Conservation (phyloP, 2,329 filamentous ascomycete genomes). For the Lasiodiplodia theobromae region DNA sequence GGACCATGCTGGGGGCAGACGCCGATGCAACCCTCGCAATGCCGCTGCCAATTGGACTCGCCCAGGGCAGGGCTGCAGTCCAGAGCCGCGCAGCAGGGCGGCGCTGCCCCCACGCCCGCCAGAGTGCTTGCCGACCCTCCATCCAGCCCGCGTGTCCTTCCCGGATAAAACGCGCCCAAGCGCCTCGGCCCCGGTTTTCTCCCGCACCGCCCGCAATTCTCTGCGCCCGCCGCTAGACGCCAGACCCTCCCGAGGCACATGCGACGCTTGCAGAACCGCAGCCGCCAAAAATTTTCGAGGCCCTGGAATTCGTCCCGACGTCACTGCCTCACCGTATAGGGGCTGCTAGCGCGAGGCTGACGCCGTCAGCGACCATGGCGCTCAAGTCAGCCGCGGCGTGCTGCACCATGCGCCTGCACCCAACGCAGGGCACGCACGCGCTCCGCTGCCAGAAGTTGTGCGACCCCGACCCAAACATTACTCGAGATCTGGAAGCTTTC, state of each 20-base stretch:
- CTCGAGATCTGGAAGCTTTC: conserved; percentile 12
- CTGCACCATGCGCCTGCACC: conserved; percentile 2
- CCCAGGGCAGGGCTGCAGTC: not conserved
- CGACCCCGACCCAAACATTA: conserved; percentile 22
- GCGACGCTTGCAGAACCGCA: not conserved
- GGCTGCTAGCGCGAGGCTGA: not conserved
- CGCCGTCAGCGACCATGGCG: not conserved
- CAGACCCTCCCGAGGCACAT: conserved; percentile 17
- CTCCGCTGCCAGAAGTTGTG: conserved; percentile 2
- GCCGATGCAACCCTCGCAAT: conserved; percentile 1
- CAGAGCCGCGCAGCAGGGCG: conserved; percentile 11
- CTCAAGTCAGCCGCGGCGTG: not conserved
- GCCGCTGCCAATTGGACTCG: not conserved
- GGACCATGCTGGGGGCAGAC: not conserved
- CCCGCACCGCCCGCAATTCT: conserved; percentile 18
- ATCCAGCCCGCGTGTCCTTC: not conserved
- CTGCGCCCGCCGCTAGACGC: conserved; percentile 2
- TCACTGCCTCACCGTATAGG: conserved; percentile 2
- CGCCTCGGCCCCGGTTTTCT: conserved; percentile 24
- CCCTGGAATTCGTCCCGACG: not conserved
- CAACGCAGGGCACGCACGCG: not conserved
- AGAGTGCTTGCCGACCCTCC: not conserved
- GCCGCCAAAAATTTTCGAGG: not conserved
- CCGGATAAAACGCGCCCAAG: conserved; percentile 4
- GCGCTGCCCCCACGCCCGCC: not conserved